phyloP scores from a whole-genome alignment of 345 rosid genomes.

The Clausena lansium region DNA sequence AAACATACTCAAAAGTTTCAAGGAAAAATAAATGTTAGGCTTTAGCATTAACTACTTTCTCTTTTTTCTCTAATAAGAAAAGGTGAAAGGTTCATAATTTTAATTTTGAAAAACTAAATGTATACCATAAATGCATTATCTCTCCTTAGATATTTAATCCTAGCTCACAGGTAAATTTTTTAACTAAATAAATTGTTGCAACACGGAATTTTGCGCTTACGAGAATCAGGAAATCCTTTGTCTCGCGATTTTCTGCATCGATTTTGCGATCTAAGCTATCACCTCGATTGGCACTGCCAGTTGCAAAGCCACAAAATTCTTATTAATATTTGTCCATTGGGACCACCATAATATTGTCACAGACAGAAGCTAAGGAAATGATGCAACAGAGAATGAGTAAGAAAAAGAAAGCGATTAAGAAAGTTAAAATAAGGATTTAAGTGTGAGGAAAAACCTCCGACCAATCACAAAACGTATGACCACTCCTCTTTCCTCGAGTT shows the following conservation, averaged over 20 bases:
- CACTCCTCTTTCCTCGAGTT: conserved; percentile 91
- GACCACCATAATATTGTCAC: conserved; percentile 6
- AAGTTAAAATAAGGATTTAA: conserved; percentile 16
- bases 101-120: not conserved
- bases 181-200: not conserved
- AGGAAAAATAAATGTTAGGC: not conserved
- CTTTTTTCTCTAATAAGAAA: not conserved
- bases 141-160: not conserved
- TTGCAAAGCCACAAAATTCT: conserved; percentile 24
- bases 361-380: conserved; percentile 1
- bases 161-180: not conserved
- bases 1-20: not conserved
- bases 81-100: not conserved
- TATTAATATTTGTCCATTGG: not conserved
- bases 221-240: conserved; percentile 83
- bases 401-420: not conserved
- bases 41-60: conserved; percentile 5
- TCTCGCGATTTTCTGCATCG: conserved; percentile 61
- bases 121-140: not conserved
- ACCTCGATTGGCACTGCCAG: conserved; percentile 86
- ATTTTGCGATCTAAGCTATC: conserved; percentile 93
- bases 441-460: conserved; percentile 61
- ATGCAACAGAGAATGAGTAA: conserved; percentile 1
- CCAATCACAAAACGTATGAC: conserved; percentile 92
- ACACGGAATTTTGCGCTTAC: conserved; percentile 45